phyloP scores from a whole-genome alignment of 1,284 basidiomycete genomes.

The Porogramme epimiltina region DNA sequence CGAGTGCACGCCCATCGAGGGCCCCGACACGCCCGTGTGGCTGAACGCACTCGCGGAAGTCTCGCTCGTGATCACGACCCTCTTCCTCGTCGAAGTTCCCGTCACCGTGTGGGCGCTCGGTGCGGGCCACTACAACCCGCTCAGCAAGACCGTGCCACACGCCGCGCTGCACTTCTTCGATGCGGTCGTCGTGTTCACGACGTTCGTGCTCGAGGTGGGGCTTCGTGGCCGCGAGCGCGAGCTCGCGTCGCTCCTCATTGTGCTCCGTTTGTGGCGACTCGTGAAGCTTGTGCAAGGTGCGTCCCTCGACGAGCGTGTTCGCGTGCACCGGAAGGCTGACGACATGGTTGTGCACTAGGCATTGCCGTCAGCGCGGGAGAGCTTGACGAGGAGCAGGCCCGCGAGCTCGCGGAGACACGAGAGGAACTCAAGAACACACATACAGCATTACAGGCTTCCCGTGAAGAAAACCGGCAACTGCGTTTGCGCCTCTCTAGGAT shows the following conservation, averaged over 20 bases:
- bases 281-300: constrained; percentile 78
- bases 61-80: constrained; percentile 66
- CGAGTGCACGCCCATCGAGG: constrained; percentile 48
- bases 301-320: not conserved
- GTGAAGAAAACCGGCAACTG: constrained; percentile 41
- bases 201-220: constrained; percentile 70
- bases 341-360: constrained; percentile 43
- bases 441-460: constrained; percentile 30
- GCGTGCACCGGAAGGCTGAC: not conserved
- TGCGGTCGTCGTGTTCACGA: constrained; percentile 66
- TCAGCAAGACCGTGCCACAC: constrained; percentile 43
- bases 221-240: constrained; percentile 69
- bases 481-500: constrained; percentile 38
- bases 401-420: constrained; percentile 49
- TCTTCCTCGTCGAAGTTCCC: constrained; percentile 80
- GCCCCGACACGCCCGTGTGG: constrained; percentile 52
- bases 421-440: constrained; percentile 46
- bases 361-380: constrained; percentile 77
- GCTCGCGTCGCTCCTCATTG: constrained; percentile 66
- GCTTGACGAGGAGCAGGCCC: constrained; percentile 53
- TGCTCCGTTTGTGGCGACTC: constrained; percentile 77
- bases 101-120: constrained; percentile 68
- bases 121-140: constrained; percentile 56
- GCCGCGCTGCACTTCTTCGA: constrained; percentile 72
- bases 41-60: constrained; percentile 60